Percentiles rank a stretch among this genome's conserved stretches.
Conservation (phyloP, 2,329 filamentous ascomycete genomes). For the Sarocladium brachiariae region DNA sequence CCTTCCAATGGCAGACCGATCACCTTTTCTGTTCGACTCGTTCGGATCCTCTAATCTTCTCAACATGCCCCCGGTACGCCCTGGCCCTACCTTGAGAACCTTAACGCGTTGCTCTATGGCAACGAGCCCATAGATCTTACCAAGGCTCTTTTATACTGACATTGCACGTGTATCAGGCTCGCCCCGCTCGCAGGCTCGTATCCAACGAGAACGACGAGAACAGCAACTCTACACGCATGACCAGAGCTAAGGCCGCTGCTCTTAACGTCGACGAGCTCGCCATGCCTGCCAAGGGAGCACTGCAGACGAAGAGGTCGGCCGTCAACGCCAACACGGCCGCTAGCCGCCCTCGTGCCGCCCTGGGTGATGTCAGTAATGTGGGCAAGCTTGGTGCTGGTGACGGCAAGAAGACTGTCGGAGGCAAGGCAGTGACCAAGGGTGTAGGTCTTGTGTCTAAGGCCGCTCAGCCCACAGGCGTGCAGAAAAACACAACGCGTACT, state of each 20-base stretch:
- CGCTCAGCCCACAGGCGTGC: constrained; percentile 71
- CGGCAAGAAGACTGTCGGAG: constrained; percentile 63
- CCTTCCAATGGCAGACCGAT: constrained; percentile 10
- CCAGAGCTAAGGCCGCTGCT: constrained; percentile 83
- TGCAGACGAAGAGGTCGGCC: constrained; percentile 64
- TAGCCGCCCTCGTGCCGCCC: constrained; percentile 68
- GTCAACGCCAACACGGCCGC: constrained; percentile 40
- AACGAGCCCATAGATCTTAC: constrained; percentile 15
- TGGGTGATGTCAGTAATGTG: constrained; percentile 95
- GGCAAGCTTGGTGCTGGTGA: constrained; percentile 67
- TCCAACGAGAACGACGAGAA: constrained; percentile 97
- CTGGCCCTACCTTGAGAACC: background rate
- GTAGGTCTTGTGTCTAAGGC: constrained; percentile 70
- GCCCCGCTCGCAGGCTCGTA: constrained; percentile 65
- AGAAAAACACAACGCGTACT: constrained; percentile 55
- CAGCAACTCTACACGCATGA: constrained; percentile 70
- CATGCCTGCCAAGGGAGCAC: constrained; percentile 51
- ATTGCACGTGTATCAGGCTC: constrained; percentile 41
- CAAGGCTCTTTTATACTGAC: constrained; percentile 13
- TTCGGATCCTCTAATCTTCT: constrained; percentile 15
- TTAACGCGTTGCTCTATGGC: constrained; percentile 1
- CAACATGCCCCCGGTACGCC: constrained; percentile 31
- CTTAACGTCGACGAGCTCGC: constrained; percentile 57
- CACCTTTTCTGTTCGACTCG: constrained; percentile 1
- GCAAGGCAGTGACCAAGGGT: constrained; percentile 35